Conservation (phyloP, 225 moss, liverwort and hornwort species). For the Lunularia cruciata region DNA sequence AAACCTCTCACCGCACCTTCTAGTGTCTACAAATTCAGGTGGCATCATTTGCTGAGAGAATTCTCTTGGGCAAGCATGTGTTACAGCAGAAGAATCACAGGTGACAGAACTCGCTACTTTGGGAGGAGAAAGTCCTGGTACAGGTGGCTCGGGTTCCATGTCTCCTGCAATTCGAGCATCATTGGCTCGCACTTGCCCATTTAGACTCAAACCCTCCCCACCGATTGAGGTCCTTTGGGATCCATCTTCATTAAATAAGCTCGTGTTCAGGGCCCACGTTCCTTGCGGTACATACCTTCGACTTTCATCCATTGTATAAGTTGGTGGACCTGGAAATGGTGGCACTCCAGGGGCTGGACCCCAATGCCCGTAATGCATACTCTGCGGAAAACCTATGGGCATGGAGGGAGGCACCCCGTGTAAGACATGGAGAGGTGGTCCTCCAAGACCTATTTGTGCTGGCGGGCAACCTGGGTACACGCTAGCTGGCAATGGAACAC, state of each 20-base stretch:
- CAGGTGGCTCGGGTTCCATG: conserved; percentile 45
- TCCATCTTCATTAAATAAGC: conserved; percentile 22
- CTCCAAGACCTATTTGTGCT: conserved; percentile 27
- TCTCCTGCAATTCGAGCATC: conserved; percentile 5
- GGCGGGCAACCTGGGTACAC: conserved; percentile 25
- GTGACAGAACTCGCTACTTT: conserved; percentile 14
- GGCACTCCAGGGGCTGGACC: conserved; percentile 23
- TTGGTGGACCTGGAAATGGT: conserved; percentile 24
- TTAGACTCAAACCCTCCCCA: conserved; percentile 1
- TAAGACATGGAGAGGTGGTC: conserved; percentile 17
- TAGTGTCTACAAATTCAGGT: conserved; percentile 10
- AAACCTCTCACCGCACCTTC: conserved; percentile 7
- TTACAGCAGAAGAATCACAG: conserved; percentile 1
- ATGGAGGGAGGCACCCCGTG: conserved; percentile 30
- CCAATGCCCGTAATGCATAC: conserved; percentile 40
- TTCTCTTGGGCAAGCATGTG: conserved; percentile 18
- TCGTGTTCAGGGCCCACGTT: conserved; percentile 11
- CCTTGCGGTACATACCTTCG: conserved; percentile 26
- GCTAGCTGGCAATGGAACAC: conserved; percentile 20
- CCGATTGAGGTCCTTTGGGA: conserved; percentile 10
- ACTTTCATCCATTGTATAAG: conserved; percentile 21
- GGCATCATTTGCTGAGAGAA: conserved; percentile 18
- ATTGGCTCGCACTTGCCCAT: conserved; percentile 3
- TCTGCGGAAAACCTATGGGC: conserved; percentile 24
- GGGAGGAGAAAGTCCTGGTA: conserved; percentile 49